Percentiles rank a stretch among this genome's conserved stretches.
These are phyloP conservation scores for Fagopyrum homotropicum DNA, from an alignment of 148 eudicot species.

Conservation along the genomic window DNA sequence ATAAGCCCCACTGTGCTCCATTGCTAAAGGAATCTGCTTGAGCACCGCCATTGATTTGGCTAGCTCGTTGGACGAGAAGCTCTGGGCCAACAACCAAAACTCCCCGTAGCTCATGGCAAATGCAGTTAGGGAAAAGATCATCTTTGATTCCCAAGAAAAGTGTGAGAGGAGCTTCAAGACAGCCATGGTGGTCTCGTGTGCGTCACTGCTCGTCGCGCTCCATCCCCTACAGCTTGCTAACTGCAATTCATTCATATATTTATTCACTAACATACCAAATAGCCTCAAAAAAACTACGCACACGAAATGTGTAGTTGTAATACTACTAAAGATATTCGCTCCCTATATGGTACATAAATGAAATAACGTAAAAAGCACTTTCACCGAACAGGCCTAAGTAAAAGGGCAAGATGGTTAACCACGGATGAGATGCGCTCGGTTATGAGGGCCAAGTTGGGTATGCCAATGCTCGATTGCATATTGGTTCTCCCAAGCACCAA, in stretches of 20 bases:
- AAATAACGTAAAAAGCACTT: too few species aligned
- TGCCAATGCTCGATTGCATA: conserved; percentile 2
- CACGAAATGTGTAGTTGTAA: neutral
- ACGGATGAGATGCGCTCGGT: conserved; percentile 31
- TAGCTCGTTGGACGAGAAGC: conserved; percentile 34
- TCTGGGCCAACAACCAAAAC: conserved; percentile 45
- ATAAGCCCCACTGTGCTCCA: conserved; percentile 30
- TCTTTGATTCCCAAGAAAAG: conserved; percentile 44
- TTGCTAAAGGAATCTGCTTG: conserved; percentile 22
- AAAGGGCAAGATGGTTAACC: neutral
- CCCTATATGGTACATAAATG: too few species aligned
- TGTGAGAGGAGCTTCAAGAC: conserved; percentile 22
- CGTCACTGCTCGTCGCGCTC: conserved; percentile 22
- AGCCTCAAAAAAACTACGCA: too few species aligned
- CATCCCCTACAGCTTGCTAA: conserved; percentile 27
- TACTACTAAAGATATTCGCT: too few species aligned
- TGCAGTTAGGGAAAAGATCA: conserved; percentile 36
- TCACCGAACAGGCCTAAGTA: too few species aligned
- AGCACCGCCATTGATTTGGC: conserved; percentile 44
- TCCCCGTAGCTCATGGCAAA: conserved; percentile 38
- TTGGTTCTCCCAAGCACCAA: conserved; percentile 1
- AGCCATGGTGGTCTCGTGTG: conserved; percentile 29
- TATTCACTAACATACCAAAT: too few species aligned
- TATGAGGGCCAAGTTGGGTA: conserved; percentile 24
- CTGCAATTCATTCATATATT: conserved; percentile 10